Base-by-base conservation (phyloP, 2,329 filamentous ascomycete species). In the Atkinsonella hypoxylon region DNA sequence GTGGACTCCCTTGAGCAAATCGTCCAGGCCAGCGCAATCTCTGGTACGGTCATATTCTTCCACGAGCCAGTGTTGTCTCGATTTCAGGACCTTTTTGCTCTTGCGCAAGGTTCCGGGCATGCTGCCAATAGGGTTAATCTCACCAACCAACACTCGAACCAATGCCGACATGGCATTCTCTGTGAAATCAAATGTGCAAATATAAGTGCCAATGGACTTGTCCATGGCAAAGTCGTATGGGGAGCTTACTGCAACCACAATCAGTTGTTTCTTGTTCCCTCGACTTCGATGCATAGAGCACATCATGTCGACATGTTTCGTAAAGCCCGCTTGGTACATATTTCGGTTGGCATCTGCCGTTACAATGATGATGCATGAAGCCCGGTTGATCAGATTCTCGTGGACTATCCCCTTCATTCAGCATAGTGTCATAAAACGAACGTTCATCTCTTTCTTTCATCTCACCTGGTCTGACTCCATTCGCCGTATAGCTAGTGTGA, bases 151-250 rank as follows among this genome's bases (percentile, higher is more conserved):
- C 0, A 88, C 85, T 52, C 88, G 83, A 17, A 94, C 88, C 4
- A 95, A 71, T 1, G 89, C 87, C 54, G 85, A 83, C 70, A 96
- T 80, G 17, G 91, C 89, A 8, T 87, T 91, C 59, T 96, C 91
- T 0, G 91, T 96, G 61, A 95, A 96, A 68, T 96, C 90, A 65
- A 94, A 96, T 0, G 90, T 95, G 71, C 91, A 96, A 40, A 97
- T 78, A 60, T 96, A 96, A 1, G 90, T 95, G 6, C 87, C 87
- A 40, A 97, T 91, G 1, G 82, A 82, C 56, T 85, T 85, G 61
- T 97, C 91, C 78, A 91, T 89, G 43, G 89, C 89, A 64, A 97
- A 97, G 65, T 97, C 91, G 65, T 96, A 97, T 0, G 91, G 91
- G 1, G 90, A 96, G 67, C 89, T 95, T 57, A 95, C 90, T 1